Evolutionary conservation across 257 asterid genomes (phyloP), one percentile per base, ranked within the genome.

Genomic region (Asclepias syriaca): DNA sequence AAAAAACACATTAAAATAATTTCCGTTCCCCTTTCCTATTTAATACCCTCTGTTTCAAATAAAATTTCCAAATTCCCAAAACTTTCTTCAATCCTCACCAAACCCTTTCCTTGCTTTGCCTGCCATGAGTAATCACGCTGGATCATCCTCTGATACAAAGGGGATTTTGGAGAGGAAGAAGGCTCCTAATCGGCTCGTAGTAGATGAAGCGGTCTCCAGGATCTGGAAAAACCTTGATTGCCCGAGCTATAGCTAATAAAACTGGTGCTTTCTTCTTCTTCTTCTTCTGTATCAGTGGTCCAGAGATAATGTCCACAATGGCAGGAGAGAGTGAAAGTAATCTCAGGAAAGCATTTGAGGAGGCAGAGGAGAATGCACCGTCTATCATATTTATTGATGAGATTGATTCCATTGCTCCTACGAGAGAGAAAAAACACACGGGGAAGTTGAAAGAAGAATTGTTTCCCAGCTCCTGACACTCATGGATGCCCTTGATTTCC

Each of bases 281-380:
- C 27, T 24, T 92, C 90, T 92, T 91, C 73, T 85, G 91, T 72
- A 91, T 91, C 27, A 91, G 89, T 68, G 97, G 97, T 10, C 96
- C 97, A 13, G 97, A 91, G 72, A 91, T 91, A 51, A 91, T 91
- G 97, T 91, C 97, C 0, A 91, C 89, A 77, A 66, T 92, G 85
- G 96, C 97, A 0, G 97, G 97, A 82, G 97, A 92, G 82, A 92
- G 97, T 78, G 97, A 92, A 68, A 87, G 96, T 81, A 92, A 92
- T 77, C 92, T 92, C 59, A 84, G 97, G 81, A 88, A 92, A 87
- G 97, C 97, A 21, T 92, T 90, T 79, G 97, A 92, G 80, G 96
- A 92, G 79, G 97, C 97, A 9, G 96, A 92, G 85, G 86, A 91
- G 86, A 91, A 91, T 76, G 97, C 97, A 21, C 97, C 97, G 12